Evolutionary conservation across 1,284 basidiomycete genomes (phyloP).

Genomic region (Laetiporus sulphureus): DNA sequence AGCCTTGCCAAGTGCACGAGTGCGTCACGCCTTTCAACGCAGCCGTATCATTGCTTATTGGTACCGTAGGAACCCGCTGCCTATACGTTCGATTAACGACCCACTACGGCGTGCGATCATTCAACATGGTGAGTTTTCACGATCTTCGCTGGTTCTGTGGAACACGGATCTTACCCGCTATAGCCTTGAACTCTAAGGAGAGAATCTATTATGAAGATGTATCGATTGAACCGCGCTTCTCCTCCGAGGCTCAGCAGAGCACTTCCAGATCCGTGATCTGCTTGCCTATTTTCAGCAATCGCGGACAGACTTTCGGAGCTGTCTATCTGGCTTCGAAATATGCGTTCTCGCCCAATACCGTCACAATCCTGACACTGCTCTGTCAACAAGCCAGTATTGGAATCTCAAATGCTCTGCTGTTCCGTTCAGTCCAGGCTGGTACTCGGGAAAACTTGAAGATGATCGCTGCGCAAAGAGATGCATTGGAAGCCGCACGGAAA

Average conservation of each 20-base stretch:
- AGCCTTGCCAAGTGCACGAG: conserved; percentile 63
- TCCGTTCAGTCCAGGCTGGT: conserved; percentile 63
- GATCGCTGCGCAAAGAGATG: conserved; percentile 61
- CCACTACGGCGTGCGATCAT: conserved; percentile 60
- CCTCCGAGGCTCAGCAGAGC: conserved; percentile 56
- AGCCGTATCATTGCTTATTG: neutral
- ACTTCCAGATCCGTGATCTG: conserved; percentile 55
- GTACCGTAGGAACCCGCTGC: conserved; percentile 46
- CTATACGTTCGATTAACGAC: conserved; percentile 50
- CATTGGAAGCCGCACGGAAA: conserved; percentile 56
- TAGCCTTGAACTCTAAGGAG: conserved; percentile 61
- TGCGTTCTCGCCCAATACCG: conserved; percentile 51
- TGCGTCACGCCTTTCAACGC: conserved; percentile 21
- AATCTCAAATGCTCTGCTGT: conserved; percentile 64
- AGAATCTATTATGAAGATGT: conserved; percentile 54
- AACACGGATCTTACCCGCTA: no score
- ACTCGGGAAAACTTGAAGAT: conserved; percentile 68
- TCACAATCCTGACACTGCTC: conserved; percentile 56
- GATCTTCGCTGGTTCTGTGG: neutral
- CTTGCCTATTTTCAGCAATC: conserved; percentile 64
- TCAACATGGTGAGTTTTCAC: conserved; percentile 43
- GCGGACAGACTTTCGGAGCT: conserved; percentile 53
- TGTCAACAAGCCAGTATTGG: conserved; percentile 71
- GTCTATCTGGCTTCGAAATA: conserved; percentile 53
- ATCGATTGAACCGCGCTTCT: conserved; percentile 54